Evolutionary conservation across 352 stramenopile genomes (phyloP).

Genomic region (Pythium rhizo-oryzae): DNA sequence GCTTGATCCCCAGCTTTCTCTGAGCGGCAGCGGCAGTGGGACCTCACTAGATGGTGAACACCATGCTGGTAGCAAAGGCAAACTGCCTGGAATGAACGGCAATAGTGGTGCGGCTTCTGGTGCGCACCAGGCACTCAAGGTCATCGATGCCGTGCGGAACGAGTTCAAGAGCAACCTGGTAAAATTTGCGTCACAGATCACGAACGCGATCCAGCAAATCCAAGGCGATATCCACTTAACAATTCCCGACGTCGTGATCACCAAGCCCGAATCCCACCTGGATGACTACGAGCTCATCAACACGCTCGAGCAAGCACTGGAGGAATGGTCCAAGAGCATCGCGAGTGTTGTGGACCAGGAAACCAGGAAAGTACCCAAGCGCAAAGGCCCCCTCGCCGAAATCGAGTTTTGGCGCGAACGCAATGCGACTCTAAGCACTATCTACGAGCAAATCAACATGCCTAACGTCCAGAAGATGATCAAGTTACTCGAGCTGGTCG

Average conservation of each 20-base stretch:
- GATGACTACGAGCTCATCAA: conserved; percentile 89
- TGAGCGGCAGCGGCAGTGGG: conserved; percentile 25
- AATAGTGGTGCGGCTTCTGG: conserved; percentile 13
- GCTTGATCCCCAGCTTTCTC: conserved; percentile 69
- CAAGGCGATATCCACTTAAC: conserved; percentile 93
- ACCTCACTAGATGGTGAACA: conserved; percentile 7
- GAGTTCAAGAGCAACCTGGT: conserved; percentile 91
- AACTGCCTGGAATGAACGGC: neutral
- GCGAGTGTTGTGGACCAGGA: conserved; percentile 91
- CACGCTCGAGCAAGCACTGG: conserved; percentile 89
- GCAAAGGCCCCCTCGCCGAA: conserved; percentile 91
- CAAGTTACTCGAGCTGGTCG: conserved; percentile 91
- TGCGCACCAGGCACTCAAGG: conserved; percentile 65
- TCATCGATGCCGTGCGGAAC: conserved; percentile 83
- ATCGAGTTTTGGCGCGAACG: conserved; percentile 97
- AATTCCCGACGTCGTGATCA: conserved; percentile 92
- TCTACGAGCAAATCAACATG: conserved; percentile 97
- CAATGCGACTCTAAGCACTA: conserved; percentile 93
- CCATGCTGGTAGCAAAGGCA: conserved; percentile 17
- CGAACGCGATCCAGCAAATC: conserved; percentile 93
- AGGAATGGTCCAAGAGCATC: conserved; percentile 94
- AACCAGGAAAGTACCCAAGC: conserved; percentile 81
- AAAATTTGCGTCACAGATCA: conserved; percentile 94
- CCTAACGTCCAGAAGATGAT: conserved; percentile 96
- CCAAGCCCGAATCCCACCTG: conserved; percentile 82